Base-by-base conservation (phyloP, 2,329 filamentous ascomycete genomes). In the Scopulariopsis brevicaulis region DNA sequence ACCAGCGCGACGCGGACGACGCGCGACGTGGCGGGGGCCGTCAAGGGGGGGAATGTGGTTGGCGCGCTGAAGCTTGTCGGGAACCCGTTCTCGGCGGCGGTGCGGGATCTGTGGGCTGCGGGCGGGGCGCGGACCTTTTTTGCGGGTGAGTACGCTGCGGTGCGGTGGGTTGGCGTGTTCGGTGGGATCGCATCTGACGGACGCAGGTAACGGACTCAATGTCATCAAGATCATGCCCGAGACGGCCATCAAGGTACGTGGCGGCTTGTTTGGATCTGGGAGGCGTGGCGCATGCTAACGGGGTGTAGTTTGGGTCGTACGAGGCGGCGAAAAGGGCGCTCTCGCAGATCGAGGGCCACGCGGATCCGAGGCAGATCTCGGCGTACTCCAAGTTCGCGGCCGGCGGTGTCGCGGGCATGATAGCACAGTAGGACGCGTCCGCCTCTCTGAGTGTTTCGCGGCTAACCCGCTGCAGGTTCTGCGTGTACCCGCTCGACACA, bases 221-320 rank as follows among this genome's bases (percentile, higher is more conserved):
- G 91, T 99, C 2, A 72, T 96, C 67, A 99, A 99, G 72, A 94
- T 99, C 60, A 96, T 97, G 90, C 94, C 94, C 0, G 94, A 99
- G 74, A 96, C 93, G 32, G 93, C 94, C 28, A 96, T 99, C 69
- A 96, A 96, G 65, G 75, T 77, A 67, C 54, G 37, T 43, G 64
- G 64, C 55, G 57, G 25, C 40, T 37, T 54, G 18, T 32, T 6
- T 22, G 20, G 3, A 40, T 35, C 48, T 28, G 20, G 11, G 10
- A 12, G 24, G 10, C 2, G 4, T 6, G 11, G 1, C 18, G 20
- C 43, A 14, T n/a, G 22, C 54, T 48, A 22, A 58, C 25, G 22
- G n/a, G 18, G 35, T 37, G 8, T 57, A 78, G 72, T 99, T 99
- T 70, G 94, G 94, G 60, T 93, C 92, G 22, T 99, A 96, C 68